Conservation (phyloP, 129 eudicot species). For the Solidago caesia region DNA sequence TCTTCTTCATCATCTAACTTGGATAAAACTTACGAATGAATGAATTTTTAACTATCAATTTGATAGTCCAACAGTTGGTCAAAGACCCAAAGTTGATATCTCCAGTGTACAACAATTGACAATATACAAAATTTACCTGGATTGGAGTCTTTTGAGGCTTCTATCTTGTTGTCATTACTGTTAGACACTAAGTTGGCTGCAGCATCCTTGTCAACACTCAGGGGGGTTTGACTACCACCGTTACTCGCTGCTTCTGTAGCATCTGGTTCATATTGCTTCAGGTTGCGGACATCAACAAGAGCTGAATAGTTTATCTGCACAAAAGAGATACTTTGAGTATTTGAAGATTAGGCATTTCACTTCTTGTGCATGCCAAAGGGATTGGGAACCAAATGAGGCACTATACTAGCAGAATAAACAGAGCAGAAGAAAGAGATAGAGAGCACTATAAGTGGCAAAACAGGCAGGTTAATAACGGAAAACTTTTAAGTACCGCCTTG, state of each 20-base stretch:
- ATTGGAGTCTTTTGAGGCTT: constrained; percentile 37
- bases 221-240: constrained; percentile 33
- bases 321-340: background rate
- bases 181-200: constrained; percentile 24
- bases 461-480: background rate
- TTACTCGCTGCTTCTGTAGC: constrained; percentile 32
- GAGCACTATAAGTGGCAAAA: constrained; percentile 4
- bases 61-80: background rate
- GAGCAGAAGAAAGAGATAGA: background rate
- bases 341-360: constrained; percentile 6
- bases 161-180: constrained; percentile 33
- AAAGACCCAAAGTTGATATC: background rate
- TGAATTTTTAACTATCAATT: background rate
- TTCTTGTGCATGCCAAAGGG: constrained; percentile 8
- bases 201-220: constrained; percentile 26
- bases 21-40: background rate
- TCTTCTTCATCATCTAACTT: background rate
- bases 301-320: constrained; percentile 78
- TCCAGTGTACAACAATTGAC: background rate
- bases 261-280: constrained; percentile 40
- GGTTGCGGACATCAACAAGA: constrained; percentile 69
- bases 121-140: constrained; percentile 39
- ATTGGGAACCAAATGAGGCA: background rate
- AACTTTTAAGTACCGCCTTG: background rate
- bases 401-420: background rate